A percentile compares a stretch with the other conserved stretches of the same genome.
Conservation (phyloP, 768 basidiomycete species). For the Gautieria morchelliformis region DNA sequence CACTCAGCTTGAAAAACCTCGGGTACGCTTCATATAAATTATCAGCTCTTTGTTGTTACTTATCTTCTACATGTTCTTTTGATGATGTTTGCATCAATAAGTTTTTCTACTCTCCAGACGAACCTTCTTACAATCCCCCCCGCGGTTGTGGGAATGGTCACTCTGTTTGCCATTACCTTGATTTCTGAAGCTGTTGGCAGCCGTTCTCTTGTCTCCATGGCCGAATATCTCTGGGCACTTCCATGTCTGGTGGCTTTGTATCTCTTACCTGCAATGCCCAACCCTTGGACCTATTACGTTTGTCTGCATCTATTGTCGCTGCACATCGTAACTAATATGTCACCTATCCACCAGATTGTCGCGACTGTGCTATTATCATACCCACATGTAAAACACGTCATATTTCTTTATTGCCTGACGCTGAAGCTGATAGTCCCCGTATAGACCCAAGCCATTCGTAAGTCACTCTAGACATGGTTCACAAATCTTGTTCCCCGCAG, state of each 20-base stretch:
- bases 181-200: constrained; percentile 45
- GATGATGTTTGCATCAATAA: constrained; percentile 11
- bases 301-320: constrained; percentile 11
- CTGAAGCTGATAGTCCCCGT: constrained; percentile 11
- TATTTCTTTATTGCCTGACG: constrained; percentile 6
- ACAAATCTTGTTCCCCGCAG: neutral
- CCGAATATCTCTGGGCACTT: constrained; percentile 48
- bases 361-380: constrained; percentile 36
- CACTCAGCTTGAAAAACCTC: constrained; percentile 44
- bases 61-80: neutral
- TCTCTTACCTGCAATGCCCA: constrained; percentile 35
- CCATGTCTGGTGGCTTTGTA: constrained; percentile 53
- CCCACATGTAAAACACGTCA: constrained; percentile 23
- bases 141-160: constrained; percentile 39
- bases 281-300: constrained; percentile 47
- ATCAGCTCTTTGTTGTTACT: neutral
- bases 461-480: neutral
- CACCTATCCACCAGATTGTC: constrained; percentile 23
- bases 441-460: constrained; percentile 38
- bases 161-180: constrained; percentile 39
- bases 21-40: constrained; percentile 26
- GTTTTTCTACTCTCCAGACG: constrained; percentile 50
- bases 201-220: constrained; percentile 42
- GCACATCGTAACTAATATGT: neutral
- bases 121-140: constrained; percentile 55